These are phyloP conservation scores for Letharia lupina DNA, from an alignment of 495 filamentous ascomycete genomes.

Conservation along the genomic window DNA sequence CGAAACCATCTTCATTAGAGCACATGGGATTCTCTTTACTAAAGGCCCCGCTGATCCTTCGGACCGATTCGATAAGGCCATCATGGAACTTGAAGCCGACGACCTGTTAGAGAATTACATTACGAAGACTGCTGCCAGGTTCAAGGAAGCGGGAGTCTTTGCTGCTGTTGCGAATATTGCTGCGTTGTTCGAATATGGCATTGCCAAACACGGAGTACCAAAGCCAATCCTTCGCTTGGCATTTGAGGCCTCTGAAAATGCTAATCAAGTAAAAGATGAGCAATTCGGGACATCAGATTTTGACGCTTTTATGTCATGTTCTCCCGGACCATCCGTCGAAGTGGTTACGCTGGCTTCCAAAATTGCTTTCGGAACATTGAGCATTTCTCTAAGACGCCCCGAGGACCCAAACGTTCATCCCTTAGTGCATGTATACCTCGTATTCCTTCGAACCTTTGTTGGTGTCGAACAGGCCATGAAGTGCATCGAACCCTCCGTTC, in stretches of 20 bases:
- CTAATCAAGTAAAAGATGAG: not conserved
- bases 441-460: conserved; percentile 57
- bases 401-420: conserved; percentile 59
- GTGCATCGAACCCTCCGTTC: conserved; percentile 48
- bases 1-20: conserved; percentile 50
- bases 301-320: not conserved
- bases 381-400: conserved; percentile 48
- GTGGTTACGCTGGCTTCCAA: conserved; percentile 31
- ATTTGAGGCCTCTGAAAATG: conserved; percentile 11
- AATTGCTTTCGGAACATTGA: conserved; percentile 41
- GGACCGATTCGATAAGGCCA: conserved; percentile 39
- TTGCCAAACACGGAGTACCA: conserved; percentile 2
- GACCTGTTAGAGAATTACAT: conserved; percentile 52
- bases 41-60: conserved; percentile 31
- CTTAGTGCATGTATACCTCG: conserved; percentile 58
- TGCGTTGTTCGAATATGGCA: conserved; percentile 51
- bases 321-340: not conserved
- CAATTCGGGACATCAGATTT: not conserved
- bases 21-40: conserved; percentile 59
- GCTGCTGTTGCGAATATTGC: conserved; percentile 46
- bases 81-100: conserved; percentile 40
- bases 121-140: conserved; percentile 46
- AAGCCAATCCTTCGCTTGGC: conserved; percentile 19
- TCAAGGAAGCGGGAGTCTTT: conserved; percentile 55
- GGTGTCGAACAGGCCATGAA: conserved; percentile 44